Evolutionary conservation across 176 grass and related monocot species (phyloP).

Genomic region (Rhynchospora pubera): DNA sequence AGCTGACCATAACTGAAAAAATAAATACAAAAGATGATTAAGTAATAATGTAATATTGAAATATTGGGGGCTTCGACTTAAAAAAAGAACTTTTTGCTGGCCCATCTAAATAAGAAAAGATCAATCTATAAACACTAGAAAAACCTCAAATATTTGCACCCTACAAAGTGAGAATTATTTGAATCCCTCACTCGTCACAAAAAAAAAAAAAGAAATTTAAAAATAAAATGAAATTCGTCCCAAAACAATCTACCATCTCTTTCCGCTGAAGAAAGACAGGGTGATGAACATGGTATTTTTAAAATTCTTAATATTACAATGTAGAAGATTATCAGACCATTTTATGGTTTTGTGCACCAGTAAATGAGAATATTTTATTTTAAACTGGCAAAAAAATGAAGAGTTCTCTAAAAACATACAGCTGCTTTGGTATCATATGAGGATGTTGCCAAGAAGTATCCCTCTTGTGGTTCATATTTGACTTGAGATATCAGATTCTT

Average conservation of each 20-base stretch:
- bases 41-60: background rate
- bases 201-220: background rate
- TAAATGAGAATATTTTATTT: background rate
- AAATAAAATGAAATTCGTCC: background rate
- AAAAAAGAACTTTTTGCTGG: background rate
- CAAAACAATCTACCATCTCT: background rate
- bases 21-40: background rate
- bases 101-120: background rate
- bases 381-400: background rate
- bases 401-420: slow-evolving; percentile 32
- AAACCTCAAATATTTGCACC: background rate
- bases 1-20: slow-evolving; percentile 77
- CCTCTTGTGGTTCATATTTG: slow-evolving; percentile 96
- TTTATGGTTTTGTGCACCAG: background rate
- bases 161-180: background rate
- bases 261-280: background rate
- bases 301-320: background rate
- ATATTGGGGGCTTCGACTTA: background rate
- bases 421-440: slow-evolving; percentile 89
- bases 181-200: background rate
- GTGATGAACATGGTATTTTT: background rate
- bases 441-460: slow-evolving; percentile 75
- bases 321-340: background rate
- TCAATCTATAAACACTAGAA: background rate
- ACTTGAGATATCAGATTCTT: slow-evolving; percentile 83